Evolutionary conservation across 108 stramenopile species (phyloP).

Genomic region (Nitzschia palea): DNA sequence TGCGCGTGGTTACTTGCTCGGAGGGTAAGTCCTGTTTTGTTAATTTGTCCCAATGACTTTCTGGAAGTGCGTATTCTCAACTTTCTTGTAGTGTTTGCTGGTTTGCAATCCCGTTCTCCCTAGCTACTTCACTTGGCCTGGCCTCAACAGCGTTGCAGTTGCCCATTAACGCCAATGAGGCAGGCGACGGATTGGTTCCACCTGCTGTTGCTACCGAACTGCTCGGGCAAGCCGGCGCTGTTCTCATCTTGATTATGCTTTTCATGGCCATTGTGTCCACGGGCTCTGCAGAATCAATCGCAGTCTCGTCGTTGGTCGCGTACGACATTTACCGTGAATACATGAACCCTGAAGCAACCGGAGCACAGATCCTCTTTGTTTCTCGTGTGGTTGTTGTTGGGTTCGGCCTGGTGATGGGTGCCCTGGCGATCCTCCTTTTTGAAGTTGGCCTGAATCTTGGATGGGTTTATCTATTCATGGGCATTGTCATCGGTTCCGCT

Average conservation of each 20-base stretch:
- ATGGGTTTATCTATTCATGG: conserved; percentile 96
- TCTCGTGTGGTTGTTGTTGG: conserved; percentile 78
- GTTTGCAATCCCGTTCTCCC: conserved; percentile 89
- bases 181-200: conserved; percentile 88
- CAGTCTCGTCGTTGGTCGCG: conserved; percentile 86
- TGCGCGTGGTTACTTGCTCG: conserved; percentile 90
- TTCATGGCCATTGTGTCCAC: conserved; percentile 96
- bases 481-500: conserved; percentile 89
- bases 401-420: conserved; percentile 85
- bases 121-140: conserved; percentile 91
- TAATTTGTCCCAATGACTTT: neutral
- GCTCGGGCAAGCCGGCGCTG: conserved; percentile 75
- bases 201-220: conserved; percentile 87
- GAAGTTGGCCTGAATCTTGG: conserved; percentile 79
- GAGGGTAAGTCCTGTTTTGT: conserved; percentile 55
- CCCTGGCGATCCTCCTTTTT: conserved; percentile 58
- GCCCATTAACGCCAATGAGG: conserved; percentile 77
- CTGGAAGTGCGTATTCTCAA: neutral
- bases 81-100: conserved; percentile 65
- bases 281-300: conserved; percentile 90
- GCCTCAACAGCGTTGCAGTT: conserved; percentile 88
- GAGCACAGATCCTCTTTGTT: conserved; percentile 79
- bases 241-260: conserved; percentile 86
- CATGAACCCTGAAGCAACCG: conserved; percentile 88
- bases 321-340: conserved; percentile 94